Evolutionary conservation across 805 yeast genomes (phyloP).

Genomic region (Danielia reshetovae): DNA sequence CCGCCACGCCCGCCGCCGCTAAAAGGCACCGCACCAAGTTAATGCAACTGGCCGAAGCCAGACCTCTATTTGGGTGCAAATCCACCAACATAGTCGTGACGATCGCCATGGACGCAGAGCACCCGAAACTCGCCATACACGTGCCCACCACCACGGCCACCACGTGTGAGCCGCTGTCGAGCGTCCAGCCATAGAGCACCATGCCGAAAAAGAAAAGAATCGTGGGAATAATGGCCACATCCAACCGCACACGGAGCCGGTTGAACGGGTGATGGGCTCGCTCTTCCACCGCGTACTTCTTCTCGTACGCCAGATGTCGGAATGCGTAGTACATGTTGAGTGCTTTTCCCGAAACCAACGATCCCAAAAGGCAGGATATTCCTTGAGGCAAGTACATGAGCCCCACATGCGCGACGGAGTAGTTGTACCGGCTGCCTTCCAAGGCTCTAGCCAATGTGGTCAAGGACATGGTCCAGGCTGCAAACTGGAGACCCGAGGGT

Average conservation of each 20-base stretch:
- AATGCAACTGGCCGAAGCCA: slow-evolving; percentile 70
- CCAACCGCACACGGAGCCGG: slow-evolving; percentile 51
- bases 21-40: slow-evolving; percentile 71
- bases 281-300: slow-evolving; percentile 19
- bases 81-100: slow-evolving; percentile 73
- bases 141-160: slow-evolving; percentile 57
- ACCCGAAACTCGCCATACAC: slow-evolving; percentile 54
- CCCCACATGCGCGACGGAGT: slow-evolving; percentile 58
- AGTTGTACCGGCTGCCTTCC: slow-evolving; percentile 10
- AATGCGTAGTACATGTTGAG: slow-evolving; percentile 49
- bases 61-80: slow-evolving; percentile 62
- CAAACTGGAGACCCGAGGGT: slow-evolving; percentile 60
- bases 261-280: slow-evolving; percentile 34
- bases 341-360: slow-evolving; percentile 53
- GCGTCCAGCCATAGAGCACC: slow-evolving; percentile 71
- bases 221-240: slow-evolving; percentile 40
- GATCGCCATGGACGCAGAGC: slow-evolving; percentile 54
- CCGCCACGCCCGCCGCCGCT: slow-evolving; percentile 69
- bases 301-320: slow-evolving; percentile 10
- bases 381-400: slow-evolving; percentile 75
- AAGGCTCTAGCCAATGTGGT: slow-evolving; percentile 61
- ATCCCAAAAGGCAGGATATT: slow-evolving; percentile 56
- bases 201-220: slow-evolving; percentile 37
- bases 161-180: slow-evolving; percentile 44
- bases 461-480: slow-evolving; percentile 66